Conservation (phyloP, 1,139 yeast species). For the Kodamaea sp. region DNA sequence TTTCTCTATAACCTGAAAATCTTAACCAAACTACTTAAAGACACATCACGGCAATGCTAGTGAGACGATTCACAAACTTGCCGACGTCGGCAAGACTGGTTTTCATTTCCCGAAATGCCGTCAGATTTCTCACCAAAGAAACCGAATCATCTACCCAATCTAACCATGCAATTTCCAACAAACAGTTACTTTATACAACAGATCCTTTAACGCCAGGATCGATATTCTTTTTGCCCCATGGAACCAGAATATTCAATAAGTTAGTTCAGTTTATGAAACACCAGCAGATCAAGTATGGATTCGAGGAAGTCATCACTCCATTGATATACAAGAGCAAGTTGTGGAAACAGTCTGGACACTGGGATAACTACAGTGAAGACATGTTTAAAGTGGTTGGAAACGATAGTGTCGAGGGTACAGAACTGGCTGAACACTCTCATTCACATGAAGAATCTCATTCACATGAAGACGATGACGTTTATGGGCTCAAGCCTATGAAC, state of each 20-base stretch:
- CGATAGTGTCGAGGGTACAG: conserved; percentile 21
- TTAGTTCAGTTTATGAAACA: conserved; percentile 79
- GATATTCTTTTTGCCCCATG: conserved; percentile 86
- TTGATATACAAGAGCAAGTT: conserved; percentile 79
- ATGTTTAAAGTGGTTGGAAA: conserved; percentile 80
- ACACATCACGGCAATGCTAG: too few relatives aligned
- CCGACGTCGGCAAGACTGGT: not conserved
- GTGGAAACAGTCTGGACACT: conserved; percentile 94
- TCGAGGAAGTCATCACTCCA: conserved; percentile 92
- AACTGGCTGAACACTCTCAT: conserved; percentile 7
- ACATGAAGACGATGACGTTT: conserved; percentile 35
- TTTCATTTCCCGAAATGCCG: not conserved
- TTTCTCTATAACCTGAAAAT: too few relatives aligned
- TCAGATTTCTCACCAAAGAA: conserved; percentile 9
- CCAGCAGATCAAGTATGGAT: conserved; percentile 81
- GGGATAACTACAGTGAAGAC: conserved; percentile 93
- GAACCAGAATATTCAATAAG: conserved; percentile 81
- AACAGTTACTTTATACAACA: conserved; percentile 73
- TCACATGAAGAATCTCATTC: conserved; percentile 21
- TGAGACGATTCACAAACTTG: too few relatives aligned
- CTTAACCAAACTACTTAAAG: too few relatives aligned
- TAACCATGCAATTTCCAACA: conserved; percentile 54
- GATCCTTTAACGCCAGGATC: conserved; percentile 87
- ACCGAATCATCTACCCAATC: conserved; percentile 41
- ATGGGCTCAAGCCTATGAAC: conserved; percentile 95